Evolutionary conservation across 2,329 filamentous ascomycete species (phyloP).

Genomic region (Capronia epimyces): DNA sequence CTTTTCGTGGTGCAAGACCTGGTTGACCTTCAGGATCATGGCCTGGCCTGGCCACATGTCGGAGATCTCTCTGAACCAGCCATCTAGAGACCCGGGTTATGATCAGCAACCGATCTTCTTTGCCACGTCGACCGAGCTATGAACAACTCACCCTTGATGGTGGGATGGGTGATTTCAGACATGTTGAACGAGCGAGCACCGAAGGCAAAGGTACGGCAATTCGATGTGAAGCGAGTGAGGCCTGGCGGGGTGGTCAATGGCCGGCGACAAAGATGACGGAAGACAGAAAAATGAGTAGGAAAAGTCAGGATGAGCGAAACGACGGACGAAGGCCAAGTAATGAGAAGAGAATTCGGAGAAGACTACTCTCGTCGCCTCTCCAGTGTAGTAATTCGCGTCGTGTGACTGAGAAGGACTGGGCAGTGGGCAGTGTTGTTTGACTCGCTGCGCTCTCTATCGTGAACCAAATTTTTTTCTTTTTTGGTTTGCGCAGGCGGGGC

Average conservation of each 20-base stretch:
- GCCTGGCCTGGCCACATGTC: slow-evolving; percentile 99
- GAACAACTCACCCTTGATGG: slow-evolving; percentile 62
- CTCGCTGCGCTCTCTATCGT: not conserved
- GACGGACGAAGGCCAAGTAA: not conserved
- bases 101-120: not conserved
- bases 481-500: slow-evolving; percentile 1
- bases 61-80: slow-evolving; percentile 99
- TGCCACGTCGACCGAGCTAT: not conserved
- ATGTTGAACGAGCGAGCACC: slow-evolving; percentile 38
- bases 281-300: slow-evolving; percentile 5
- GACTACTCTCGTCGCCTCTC: not conserved
- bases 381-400: slow-evolving; percentile 3
- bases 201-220: not conserved
- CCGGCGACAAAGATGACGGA: slow-evolving; percentile 3
- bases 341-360: not conserved
- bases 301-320: not conserved
- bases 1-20: slow-evolving; percentile 98
- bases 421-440: slow-evolving; percentile 1
- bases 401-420: slow-evolving; percentile 7
- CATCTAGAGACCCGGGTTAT: slow-evolving; percentile 60
- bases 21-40: slow-evolving; percentile 96
- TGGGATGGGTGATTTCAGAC: slow-evolving; percentile 67
- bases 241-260: slow-evolving; percentile 10
- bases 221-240: slow-evolving; percentile 10
- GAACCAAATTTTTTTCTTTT: slow-evolving; percentile 3